Conservation (phyloP, 805 yeast species). For the Candida easanensis region DNA sequence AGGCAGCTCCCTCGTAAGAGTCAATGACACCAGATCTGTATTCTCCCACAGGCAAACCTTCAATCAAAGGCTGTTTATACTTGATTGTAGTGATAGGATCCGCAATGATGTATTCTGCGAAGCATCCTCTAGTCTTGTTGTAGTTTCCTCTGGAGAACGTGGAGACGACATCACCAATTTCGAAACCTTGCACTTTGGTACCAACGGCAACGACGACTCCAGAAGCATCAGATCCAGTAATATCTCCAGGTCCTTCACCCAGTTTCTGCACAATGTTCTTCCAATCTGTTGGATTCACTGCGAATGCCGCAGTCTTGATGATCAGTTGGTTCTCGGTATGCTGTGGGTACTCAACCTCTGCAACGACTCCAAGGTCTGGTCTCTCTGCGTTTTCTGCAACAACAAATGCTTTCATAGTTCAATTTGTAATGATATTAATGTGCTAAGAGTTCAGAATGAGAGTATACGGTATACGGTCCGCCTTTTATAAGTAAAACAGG, state of each 20-base stretch:
- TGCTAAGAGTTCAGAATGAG: too few relatives aligned
- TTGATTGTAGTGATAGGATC: conserved; percentile 41
- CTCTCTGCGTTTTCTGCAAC: conserved; percentile 8
- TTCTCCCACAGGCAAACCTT: conserved; percentile 24
- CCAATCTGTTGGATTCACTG: conserved; percentile 72
- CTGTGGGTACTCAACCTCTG: conserved; percentile 17
- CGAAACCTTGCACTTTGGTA: conserved; percentile 35
- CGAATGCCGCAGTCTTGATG: conserved; percentile 51
- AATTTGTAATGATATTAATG: too few relatives aligned
- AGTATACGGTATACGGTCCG: too few relatives aligned
- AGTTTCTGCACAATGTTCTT: conserved; percentile 45
- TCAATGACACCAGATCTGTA: conserved; percentile 38
- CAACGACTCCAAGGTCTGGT: conserved; percentile 15
- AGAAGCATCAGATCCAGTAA: conserved; percentile 59
- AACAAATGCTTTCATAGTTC: conserved; percentile 20
- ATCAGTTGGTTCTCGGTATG: conserved; percentile 34
- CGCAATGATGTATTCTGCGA: conserved; percentile 50
- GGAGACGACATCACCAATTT: conserved; percentile 58
- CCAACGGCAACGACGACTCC: conserved; percentile 59
- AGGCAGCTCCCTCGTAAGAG: conserved; percentile 64
- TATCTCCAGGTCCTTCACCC: conserved; percentile 45
- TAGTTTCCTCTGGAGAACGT: conserved; percentile 55
- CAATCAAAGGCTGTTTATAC: conserved; percentile 13
- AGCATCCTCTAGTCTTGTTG: conserved; percentile 49
- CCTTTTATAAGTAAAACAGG: too few relatives aligned